These are phyloP conservation scores for Chaetomiaceae sp. DNA, from an alignment of 2,329 filamentous ascomycete species.

Conservation along the genomic window DNA sequence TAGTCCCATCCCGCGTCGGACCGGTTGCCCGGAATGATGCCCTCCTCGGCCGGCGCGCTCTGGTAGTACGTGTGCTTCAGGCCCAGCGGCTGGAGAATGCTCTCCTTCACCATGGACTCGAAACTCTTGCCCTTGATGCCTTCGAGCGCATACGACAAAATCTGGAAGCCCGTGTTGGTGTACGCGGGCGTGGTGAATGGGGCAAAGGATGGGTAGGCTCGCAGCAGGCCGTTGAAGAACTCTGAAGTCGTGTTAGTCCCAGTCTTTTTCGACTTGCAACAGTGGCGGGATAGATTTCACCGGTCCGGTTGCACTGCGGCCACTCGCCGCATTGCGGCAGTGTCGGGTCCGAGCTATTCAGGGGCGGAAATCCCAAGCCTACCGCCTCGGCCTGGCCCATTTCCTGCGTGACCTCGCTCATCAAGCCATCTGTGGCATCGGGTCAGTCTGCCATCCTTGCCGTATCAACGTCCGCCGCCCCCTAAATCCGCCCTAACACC, in stretches of 20 bases:
- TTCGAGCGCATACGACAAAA: slow-evolving; percentile 35
- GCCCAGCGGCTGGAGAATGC: slow-evolving; percentile 28
- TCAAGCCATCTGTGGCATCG: slow-evolving; percentile 15
- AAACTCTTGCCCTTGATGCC: slow-evolving; percentile 32
- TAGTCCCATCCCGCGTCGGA: slow-evolving; percentile 29
- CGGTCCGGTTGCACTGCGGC: slow-evolving; percentile 21
- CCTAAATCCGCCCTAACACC: neutral
- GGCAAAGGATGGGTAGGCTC: slow-evolving; percentile 30
- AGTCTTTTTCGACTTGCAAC: neutral
- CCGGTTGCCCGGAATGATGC: slow-evolving; percentile 21
- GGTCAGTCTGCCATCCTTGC: neutral
- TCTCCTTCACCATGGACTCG: slow-evolving; percentile 25
- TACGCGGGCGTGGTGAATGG: slow-evolving; percentile 29
- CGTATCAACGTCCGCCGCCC: too few species aligned
- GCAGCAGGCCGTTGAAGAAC: slow-evolving; percentile 25
- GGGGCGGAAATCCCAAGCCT: slow-evolving; percentile 19
- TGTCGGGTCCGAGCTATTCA: slow-evolving; percentile 19
- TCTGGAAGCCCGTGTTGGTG: slow-evolving; percentile 32
- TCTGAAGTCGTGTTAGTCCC: slow-evolving; percentile 6
- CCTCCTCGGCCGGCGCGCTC: slow-evolving; percentile 16
- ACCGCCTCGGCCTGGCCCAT: slow-evolving; percentile 15
- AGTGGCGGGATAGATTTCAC: slow-evolving; percentile 5
- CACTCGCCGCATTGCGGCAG: slow-evolving; percentile 16
- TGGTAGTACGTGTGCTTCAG: slow-evolving; percentile 28
- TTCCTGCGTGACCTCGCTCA: slow-evolving; percentile 21